phyloP scores from a whole-genome alignment of 1,284 basidiomycete species.

The Marasmius fiardii region DNA sequence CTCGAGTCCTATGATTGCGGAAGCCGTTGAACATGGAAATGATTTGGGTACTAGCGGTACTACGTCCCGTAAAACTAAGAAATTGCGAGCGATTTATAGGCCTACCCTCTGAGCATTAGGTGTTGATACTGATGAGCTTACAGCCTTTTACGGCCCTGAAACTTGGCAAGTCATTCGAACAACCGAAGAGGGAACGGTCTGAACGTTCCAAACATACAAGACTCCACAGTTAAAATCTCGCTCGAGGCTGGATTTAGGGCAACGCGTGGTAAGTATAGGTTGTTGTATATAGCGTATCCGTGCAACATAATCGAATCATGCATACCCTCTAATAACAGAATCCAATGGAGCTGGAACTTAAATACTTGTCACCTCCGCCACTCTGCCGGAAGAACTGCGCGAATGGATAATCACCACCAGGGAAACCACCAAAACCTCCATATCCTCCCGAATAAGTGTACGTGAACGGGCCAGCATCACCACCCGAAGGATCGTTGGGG shows the following conservation, averaged over 20 bases:
- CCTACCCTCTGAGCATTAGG: neutral
- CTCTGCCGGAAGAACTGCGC: conserved; percentile 69
- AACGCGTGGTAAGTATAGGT: too few relatives aligned
- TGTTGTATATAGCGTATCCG: neutral
- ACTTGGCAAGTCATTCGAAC: conserved; percentile 31
- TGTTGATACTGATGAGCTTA: neutral
- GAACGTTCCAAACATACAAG: too few relatives aligned
- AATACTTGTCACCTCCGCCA: conserved; percentile 23
- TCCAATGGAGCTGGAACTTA: conserved; percentile 41
- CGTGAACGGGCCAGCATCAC: conserved; percentile 31
- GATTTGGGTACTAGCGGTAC: conserved; percentile 28
- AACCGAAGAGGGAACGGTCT: conserved; percentile 21
- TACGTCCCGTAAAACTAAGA: conserved; percentile 34
- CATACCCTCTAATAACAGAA: too few relatives aligned
- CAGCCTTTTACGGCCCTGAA: conserved; percentile 24
- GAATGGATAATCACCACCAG: conserved; percentile 52
- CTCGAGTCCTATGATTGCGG: conserved; percentile 44
- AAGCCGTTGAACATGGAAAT: conserved; percentile 31
- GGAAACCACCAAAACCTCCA: conserved; percentile 2
- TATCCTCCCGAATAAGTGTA: conserved; percentile 27
- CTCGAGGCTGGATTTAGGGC: too few relatives aligned
- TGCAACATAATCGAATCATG: too few relatives aligned
- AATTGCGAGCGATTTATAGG: too few relatives aligned
- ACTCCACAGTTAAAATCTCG: too few relatives aligned
- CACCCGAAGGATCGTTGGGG: conserved; percentile 79